Evolutionary conservation across 2,329 filamentous ascomycete genomes (phyloP).

Genomic region (Seiridium cupressi): DNA sequence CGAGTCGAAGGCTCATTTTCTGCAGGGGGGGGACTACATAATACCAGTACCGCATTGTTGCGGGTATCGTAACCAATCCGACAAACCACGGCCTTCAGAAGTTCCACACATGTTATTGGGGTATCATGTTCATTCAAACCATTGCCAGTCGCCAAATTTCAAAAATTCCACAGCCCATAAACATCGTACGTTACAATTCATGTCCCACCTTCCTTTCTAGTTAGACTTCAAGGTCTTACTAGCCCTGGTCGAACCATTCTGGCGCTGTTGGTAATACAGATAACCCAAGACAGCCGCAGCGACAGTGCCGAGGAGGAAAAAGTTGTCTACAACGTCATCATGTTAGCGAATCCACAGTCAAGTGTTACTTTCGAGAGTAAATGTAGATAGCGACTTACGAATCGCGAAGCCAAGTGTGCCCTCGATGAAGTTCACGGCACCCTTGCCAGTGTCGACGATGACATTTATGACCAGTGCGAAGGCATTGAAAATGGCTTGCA

Average conservation of each 20-base stretch:
- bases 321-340: slow-evolving; percentile 21
- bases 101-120: neutral
- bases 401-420: slow-evolving; percentile 29
- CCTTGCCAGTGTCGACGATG: slow-evolving; percentile 19
- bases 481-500: slow-evolving; percentile 19
- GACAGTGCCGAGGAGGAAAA: slow-evolving; percentile 29
- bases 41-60: too few relatives aligned
- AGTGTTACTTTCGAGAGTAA: too few relatives aligned
- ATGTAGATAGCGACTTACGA: slow-evolving; percentile 18
- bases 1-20: too few relatives aligned
- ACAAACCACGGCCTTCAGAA: too few relatives aligned
- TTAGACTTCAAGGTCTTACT: slow-evolving; percentile 24
- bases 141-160: too few relatives aligned
- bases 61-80: too few relatives aligned
- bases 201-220: neutral
- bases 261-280: slow-evolving; percentile 24
- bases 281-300: slow-evolving; percentile 26
- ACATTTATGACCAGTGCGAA: slow-evolving; percentile 21
- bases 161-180: too few relatives aligned
- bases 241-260: slow-evolving; percentile 19
- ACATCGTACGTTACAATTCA: too few relatives aligned
- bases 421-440: slow-evolving; percentile 25
- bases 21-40: too few relatives aligned
- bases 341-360: neutral
- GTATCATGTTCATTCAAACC: neutral